Base-by-base conservation (phyloP, 306 rosid species). In the Cicer bijugum region DNA sequence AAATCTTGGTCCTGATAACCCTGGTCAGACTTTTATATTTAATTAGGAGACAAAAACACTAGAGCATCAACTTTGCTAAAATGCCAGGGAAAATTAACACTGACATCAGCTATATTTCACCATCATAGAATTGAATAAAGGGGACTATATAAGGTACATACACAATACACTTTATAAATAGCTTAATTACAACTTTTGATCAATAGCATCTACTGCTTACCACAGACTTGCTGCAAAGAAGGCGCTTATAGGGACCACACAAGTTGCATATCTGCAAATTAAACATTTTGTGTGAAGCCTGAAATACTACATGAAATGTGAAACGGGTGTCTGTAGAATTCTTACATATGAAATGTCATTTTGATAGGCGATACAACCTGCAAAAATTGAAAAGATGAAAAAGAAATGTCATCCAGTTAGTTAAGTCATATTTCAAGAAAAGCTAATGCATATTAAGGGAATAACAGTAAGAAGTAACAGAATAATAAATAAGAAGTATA, bases 171-270 rank as follows among this genome's bases (percentile, higher is more conserved):
- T 58, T 56, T 53, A 38, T 39, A 57, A 37, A 38, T 38, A 51
- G 19, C 2, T 76, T 55, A 72, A 73, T 78, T 43, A 68, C 57
- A 72, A 47, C 66, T 57, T 57, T 63, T 67, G 23, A 23, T 43
- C 67, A 66, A 58, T 65, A 45, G 40, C 45, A 77, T 72, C 59
- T 71, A 67, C 56, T 74, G 72, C 97, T 91, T 88, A 95, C 97
- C 99, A 95, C 70, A 95, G 93, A 83, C 99, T 95, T 72, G 99
- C 92, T 14, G 99, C 97, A 71, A 95, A 95, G 89, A 90, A 92
- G 56, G 97, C 99, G 46, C 99, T 92, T 59, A 95, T 95, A 4
- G 99, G 99, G 74, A 95, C 84, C 76, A 95, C 99, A 85, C 91
- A 87, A 1, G 97, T 92, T 76, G 88, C 88, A 78, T 95, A 95